Conservation (phyloP, 352 stramenopile genomes). For the Phytopythium kandeliae region DNA sequence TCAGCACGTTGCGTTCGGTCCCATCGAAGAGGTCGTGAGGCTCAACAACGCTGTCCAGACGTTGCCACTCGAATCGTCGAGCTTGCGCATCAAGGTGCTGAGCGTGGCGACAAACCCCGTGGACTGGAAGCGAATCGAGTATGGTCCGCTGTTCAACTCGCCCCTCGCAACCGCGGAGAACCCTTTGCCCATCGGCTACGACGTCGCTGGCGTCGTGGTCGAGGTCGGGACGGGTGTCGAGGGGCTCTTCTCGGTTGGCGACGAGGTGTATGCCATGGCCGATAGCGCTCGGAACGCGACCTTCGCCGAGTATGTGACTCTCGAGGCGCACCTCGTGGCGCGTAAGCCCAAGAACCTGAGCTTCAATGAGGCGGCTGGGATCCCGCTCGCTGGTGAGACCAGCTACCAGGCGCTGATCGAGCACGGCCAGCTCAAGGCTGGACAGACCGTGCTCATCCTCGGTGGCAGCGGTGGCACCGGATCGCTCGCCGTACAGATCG, state of each 20-base stretch:
- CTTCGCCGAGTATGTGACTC: conserved; percentile 34
- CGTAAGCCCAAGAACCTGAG: conserved; percentile 32
- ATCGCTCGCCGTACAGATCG: conserved; percentile 50
- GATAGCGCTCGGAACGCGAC: conserved; percentile 5
- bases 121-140: conserved; percentile 16
- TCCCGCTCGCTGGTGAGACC: conserved; percentile 20
- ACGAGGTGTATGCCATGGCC: conserved; percentile 23
- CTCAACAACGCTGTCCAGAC: conserved; percentile 10
- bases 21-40: conserved; percentile 26
- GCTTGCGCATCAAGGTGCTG: conserved; percentile 27
- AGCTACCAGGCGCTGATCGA: conserved; percentile 28
- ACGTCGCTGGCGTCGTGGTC: conserved; percentile 26
- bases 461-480: conserved; percentile 57
- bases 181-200: conserved; percentile 29
- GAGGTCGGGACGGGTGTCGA: conserved; percentile 23
- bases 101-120: conserved; percentile 25
- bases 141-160: too few relatives aligned
- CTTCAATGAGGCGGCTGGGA: conserved; percentile 27
- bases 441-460: conserved; percentile 37
- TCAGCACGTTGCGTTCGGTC: too few relatives aligned
- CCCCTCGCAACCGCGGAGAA: conserved; percentile 6
- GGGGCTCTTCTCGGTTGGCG: conserved; percentile 17
- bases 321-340: conserved; percentile 19
- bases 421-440: conserved; percentile 23
- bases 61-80: conserved; percentile 11